Base-by-base conservation (phyloP, 2,329 filamentous ascomycete species). In the Coleophoma cylindrospora region DNA sequence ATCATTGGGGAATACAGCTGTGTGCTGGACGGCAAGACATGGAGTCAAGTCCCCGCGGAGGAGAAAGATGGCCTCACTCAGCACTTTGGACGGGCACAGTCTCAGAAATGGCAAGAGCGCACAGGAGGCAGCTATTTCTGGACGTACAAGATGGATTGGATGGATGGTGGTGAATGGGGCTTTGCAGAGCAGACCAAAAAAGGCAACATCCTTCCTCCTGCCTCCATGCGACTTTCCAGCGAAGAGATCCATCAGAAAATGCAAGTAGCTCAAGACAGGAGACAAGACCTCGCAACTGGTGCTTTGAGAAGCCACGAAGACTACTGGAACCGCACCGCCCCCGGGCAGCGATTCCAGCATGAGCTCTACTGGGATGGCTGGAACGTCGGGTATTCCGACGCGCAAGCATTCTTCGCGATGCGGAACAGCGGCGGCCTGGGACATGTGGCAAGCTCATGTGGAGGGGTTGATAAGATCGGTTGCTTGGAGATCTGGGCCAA, bases 91-190 rank as follows among this genome's bases (percentile, higher is more conserved):
- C 66, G 69, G 41, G 70, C 68, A 2, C 72, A 83, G 57, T 73
- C 68, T 22, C 58, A 67, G 11, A 68, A 68, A 40, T 83, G 74
- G 63, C 72, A 77, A 50, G 58, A 70, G n/a, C 70, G 69, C 41
- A 64, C 74, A 13, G 74, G 74, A 2, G 80, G 79, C 1, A 70
- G 69, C 33, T 81, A 74, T 58, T 83, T 83, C 66, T 82, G 79
- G 80, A 82, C 79, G 0, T 77, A 70, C 59, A 79, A 79, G 49
- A 82, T 82, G 77, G 40, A 79, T 54, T 82, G 79, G 77, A 79
- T 79, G 72, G 72, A 74, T n/a, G 79, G 78, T 12, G 79, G 78
- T 12, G 79, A 80, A 61, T 83, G 80, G 80, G 79, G 79, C 0
- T 81, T 83, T 64, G 70, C 71, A 17, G 70, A 75, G 36, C 76